A percentile compares a stretch with the other conserved stretches of the same genome.
phyloP scores from a whole-genome alignment of 2,329 filamentous ascomycete genomes.

The Fusarium sp. region DNA sequence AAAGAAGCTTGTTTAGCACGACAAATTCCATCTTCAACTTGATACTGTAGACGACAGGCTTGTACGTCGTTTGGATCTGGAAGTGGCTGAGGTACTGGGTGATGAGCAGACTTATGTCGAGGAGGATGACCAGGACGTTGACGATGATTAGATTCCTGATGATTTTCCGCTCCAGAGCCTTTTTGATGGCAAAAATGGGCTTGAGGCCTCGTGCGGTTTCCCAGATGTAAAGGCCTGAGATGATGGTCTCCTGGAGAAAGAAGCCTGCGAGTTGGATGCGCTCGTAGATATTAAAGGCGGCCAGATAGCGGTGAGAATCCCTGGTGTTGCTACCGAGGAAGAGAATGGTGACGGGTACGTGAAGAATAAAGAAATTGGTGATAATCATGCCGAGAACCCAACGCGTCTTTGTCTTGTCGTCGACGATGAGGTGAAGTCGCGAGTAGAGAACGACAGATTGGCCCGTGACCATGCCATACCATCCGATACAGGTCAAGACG shows the following conservation, averaged over 20 bases:
- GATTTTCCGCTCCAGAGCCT: constrained; percentile 22
- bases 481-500: constrained; percentile 32
- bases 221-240: constrained; percentile 32
- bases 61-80: constrained; percentile 34
- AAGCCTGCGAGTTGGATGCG: constrained; percentile 31
- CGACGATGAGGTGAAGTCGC: constrained; percentile 26
- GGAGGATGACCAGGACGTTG: constrained; percentile 33
- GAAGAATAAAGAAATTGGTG: constrained; percentile 28
- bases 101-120: constrained; percentile 24
- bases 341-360: constrained; percentile 23
- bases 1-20: constrained; percentile 27
- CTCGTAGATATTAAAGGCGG: constrained; percentile 31
- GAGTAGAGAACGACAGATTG: constrained; percentile 35
- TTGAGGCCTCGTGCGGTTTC: constrained; percentile 27
- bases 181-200: constrained; percentile 26
- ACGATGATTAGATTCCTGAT: constrained; percentile 29
- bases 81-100: constrained; percentile 34
- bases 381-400: constrained; percentile 34
- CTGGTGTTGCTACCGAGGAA: constrained; percentile 30
- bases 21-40: constrained; percentile 36
- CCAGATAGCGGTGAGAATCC: constrained; percentile 11
- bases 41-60: constrained; percentile 35
- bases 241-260: constrained; percentile 30
- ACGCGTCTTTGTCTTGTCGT: constrained; percentile 28
- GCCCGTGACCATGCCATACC: constrained; percentile 35